These are phyloP conservation scores for Phytophthora lateralis DNA, from an alignment of 352 stramenopile species.

Conservation along the genomic window DNA sequence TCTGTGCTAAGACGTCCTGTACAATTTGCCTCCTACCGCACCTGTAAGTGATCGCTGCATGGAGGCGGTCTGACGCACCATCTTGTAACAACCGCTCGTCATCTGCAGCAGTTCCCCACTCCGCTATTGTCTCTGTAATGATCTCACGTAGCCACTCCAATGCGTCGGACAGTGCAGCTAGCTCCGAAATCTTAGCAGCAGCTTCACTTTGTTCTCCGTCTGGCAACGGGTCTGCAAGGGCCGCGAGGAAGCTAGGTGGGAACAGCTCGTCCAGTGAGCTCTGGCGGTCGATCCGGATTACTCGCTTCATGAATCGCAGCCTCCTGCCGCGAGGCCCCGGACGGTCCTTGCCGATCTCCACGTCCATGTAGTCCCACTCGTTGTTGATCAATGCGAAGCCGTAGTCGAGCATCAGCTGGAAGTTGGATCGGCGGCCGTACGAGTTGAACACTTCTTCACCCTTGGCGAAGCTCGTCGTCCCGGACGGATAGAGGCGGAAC, in stretches of 20 bases:
- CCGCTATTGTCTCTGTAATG: constrained; percentile 26
- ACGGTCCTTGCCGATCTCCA: constrained; percentile 55
- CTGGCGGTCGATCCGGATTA: constrained; percentile 53
- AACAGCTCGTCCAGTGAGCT: constrained; percentile 61
- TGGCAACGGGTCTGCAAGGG: constrained; percentile 24
- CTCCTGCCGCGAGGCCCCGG: constrained; percentile 31
- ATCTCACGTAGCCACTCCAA: constrained; percentile 33
- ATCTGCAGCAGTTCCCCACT: constrained; percentile 18
- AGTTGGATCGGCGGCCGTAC: constrained; percentile 89
- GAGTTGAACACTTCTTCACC: constrained; percentile 91
- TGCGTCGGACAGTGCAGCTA: constrained; percentile 21
- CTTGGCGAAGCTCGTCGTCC: constrained; percentile 51
- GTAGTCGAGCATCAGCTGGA: constrained; percentile 92
- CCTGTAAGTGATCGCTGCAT: constrained; percentile 55
- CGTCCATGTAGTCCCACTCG: constrained; percentile 85
- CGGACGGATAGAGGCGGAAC: constrained; percentile 79
- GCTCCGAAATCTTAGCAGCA: constrained; percentile 7
- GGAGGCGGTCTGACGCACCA: constrained; percentile 29
- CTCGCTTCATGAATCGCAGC: constrained; percentile 50
- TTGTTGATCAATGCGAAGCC: constrained; percentile 91
- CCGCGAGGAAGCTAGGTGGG: constrained; percentile 33
- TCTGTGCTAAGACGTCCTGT: constrained; percentile 36
- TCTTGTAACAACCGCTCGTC: constrained; percentile 36
- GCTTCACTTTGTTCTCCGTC: constrained; percentile 20
- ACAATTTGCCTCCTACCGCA: constrained; percentile 52